phyloP scores from a whole-genome alignment of 2,329 filamentous ascomycete species.

The Lecanosticta acicola region DNA sequence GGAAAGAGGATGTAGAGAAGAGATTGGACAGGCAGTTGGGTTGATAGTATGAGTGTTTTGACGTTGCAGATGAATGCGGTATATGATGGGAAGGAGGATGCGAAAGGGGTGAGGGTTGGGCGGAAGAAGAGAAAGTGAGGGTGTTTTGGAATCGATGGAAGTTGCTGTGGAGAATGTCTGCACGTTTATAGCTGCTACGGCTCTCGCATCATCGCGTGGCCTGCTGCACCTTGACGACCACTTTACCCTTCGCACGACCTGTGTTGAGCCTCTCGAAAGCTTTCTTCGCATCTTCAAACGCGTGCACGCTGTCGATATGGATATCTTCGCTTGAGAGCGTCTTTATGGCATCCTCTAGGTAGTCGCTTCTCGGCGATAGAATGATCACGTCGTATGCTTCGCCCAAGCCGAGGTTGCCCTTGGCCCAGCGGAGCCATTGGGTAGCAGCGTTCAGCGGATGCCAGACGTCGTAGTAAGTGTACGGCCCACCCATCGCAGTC shows the following conservation, averaged over 20 bases:
- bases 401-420: conserved; percentile 36
- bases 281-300: conserved; percentile 49
- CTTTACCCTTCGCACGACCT: conserved; percentile 32
- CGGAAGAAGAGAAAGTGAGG: conserved; percentile 11
- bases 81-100: conserved; percentile 18
- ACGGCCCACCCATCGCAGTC: conserved; percentile 31
- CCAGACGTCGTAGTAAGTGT: conserved; percentile 27
- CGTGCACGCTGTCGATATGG: conserved; percentile 52
- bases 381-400: conserved; percentile 39
- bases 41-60: conserved; percentile 21
- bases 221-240: conserved; percentile 24
- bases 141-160: no score
- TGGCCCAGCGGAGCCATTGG: conserved; percentile 30
- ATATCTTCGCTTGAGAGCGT: conserved; percentile 50
- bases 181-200: neutral
- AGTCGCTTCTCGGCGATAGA: conserved; percentile 40
- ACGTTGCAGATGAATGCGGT: conserved; percentile 28
- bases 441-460: conserved; percentile 20
- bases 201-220: no score
- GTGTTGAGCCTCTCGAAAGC: conserved; percentile 34
- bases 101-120: conserved; percentile 12
- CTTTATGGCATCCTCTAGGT: conserved; percentile 49
- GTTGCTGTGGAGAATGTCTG: no score
- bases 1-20: conserved; percentile 9
- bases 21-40: conserved; percentile 22